Percentiles rank a stretch among this genome's conserved stretches.
phyloP scores from a whole-genome alignment of 129 eudicot genomes.

The Silybum marianum region DNA sequence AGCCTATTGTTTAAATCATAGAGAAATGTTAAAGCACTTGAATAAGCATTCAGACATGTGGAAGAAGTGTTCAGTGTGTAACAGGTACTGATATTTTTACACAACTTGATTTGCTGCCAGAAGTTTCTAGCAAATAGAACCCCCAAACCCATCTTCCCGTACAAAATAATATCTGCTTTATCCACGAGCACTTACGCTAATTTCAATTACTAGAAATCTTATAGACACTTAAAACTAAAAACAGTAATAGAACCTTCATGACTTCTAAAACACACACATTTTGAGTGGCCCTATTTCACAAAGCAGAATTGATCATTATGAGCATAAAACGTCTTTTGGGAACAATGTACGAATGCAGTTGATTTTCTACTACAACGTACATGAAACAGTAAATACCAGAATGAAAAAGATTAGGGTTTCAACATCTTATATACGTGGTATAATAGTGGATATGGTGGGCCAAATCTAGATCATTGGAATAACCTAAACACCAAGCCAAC shows the following conservation, averaged over 20 bases:
- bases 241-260: not conserved
- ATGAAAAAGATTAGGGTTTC: not conserved
- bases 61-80: not conserved
- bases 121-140: not conserved
- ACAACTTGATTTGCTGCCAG: not conserved
- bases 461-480: not conserved
- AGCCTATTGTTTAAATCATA: not conserved
- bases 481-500: not conserved
- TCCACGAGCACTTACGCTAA: not conserved
- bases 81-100: not conserved
- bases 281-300: not conserved
- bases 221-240: not conserved
- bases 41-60: not conserved
- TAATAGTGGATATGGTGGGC: not conserved
- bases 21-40: not conserved
- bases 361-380: not conserved
- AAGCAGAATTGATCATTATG: not conserved
- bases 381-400: not conserved
- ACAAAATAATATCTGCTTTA: not conserved
- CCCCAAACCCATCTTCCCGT: not conserved
- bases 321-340: not conserved
- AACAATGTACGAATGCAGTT: not conserved
- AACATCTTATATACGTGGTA: not conserved
- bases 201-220: not conserved
- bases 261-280: not conserved